phyloP scores from a whole-genome alignment of 2,329 filamentous ascomycete species.

The Leptographium galeiforme region DNA sequence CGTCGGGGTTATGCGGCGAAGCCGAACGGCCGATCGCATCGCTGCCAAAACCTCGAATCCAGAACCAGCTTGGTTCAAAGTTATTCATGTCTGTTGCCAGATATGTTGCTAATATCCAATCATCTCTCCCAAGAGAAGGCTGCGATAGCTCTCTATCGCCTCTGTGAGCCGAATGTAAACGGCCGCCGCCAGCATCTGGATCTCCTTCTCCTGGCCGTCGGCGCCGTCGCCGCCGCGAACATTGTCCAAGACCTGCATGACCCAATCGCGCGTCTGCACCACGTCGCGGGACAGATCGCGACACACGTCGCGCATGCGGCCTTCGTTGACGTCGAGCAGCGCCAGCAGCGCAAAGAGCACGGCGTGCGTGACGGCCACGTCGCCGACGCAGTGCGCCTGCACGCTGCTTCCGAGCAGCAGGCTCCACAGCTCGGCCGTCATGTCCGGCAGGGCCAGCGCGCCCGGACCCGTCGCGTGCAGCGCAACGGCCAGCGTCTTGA shows the following conservation, averaged over 20 bases:
- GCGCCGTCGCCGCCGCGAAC: slow-evolving; percentile 35
- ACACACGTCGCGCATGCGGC: slow-evolving; percentile 58
- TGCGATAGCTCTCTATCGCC: slow-evolving; percentile 69
- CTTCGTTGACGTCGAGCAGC: slow-evolving; percentile 67
- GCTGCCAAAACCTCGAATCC: too few species aligned
- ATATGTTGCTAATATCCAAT: slow-evolving; percentile 22
- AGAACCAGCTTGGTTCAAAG: too few species aligned
- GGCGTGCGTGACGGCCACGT: slow-evolving; percentile 51
- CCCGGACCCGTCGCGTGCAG: slow-evolving; percentile 73
- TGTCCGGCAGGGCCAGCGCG: slow-evolving; percentile 59
- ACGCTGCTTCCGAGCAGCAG: slow-evolving; percentile 55
- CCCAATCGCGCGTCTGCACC: slow-evolving; percentile 77
- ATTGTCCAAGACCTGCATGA: slow-evolving; percentile 57
- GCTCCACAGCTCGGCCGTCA: slow-evolving; percentile 75
- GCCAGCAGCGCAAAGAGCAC: slow-evolving; percentile 69
- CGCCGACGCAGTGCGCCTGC: slow-evolving; percentile 43
- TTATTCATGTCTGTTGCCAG: too few species aligned
- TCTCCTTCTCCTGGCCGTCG: slow-evolving; percentile 58
- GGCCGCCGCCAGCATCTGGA: slow-evolving; percentile 66
- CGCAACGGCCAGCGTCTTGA: slow-evolving; percentile 76
- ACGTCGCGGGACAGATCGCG: slow-evolving; percentile 62
- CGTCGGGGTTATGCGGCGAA: too few species aligned
- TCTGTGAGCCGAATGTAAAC: slow-evolving; percentile 68
- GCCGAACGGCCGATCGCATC: too few species aligned
- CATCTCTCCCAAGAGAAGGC: slow-evolving; percentile 59